phyloP scores from a whole-genome alignment of 2,329 filamentous ascomycete species.

The Dactylellina sp. region DNA sequence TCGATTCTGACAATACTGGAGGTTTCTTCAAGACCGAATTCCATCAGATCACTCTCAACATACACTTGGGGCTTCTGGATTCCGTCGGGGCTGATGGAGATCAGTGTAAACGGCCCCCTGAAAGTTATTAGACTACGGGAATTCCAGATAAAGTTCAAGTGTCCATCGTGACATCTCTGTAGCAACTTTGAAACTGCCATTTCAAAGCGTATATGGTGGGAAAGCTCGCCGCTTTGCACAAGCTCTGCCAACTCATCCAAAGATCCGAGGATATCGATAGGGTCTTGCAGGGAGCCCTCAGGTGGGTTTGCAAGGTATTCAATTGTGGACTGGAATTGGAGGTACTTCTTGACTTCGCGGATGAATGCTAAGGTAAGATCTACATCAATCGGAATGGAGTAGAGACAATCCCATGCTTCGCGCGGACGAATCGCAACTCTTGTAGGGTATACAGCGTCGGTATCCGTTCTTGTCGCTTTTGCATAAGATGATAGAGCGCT shows the following conservation, averaged over 20 bases:
- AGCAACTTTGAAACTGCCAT: constrained; percentile 30
- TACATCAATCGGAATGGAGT: constrained; percentile 36
- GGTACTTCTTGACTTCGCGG: constrained; percentile 38
- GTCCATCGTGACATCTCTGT: constrained; percentile 51
- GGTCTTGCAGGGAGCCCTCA: constrained; percentile 37
- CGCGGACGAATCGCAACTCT: constrained; percentile 38
- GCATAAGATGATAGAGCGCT: constrained; percentile 21
- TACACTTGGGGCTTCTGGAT: constrained; percentile 46
- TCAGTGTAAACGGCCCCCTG: constrained; percentile 34
- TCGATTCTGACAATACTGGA: constrained; percentile 42
- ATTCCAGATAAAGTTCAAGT: constrained; percentile 35
- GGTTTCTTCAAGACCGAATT: constrained; percentile 4
- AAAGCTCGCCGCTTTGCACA: constrained; percentile 31
- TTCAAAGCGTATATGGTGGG: constrained; percentile 47
- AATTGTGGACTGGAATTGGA: constrained; percentile 51
- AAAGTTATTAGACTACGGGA: constrained; percentile 13
- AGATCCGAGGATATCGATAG: constrained; percentile 42
- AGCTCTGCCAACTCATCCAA: constrained; percentile 27
- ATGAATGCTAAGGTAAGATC: constrained; percentile 45
- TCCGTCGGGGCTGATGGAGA: constrained; percentile 47
- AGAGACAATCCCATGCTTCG: constrained; percentile 51
- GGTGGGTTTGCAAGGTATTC: constrained; percentile 43
- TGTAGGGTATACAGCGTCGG: constrained; percentile 17
- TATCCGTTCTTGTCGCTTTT: neutral
- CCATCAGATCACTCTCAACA: constrained; percentile 24